Conservation (phyloP, 2,329 filamentous ascomycete species). For the Pyricularia sp. region DNA sequence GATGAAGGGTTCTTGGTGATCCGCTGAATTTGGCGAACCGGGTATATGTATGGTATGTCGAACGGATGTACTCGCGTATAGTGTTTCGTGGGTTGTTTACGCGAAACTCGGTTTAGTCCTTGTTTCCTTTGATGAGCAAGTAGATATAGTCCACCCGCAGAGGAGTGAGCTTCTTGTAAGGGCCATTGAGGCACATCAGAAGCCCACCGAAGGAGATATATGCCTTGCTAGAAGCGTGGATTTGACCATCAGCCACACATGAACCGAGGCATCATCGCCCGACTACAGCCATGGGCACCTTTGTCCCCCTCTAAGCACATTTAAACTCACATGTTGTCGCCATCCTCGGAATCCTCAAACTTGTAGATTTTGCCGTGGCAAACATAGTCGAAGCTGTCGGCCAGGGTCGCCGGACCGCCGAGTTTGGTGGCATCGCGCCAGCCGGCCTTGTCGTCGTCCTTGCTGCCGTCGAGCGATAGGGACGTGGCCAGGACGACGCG, state of each 20-base stretch:
- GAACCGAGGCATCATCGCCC: background rate
- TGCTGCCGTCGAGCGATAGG: constrained; percentile 75
- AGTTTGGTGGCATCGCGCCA: constrained; percentile 67
- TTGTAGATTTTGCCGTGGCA: constrained; percentile 84
- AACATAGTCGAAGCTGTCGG: constrained; percentile 80
- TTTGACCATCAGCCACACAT: background rate
- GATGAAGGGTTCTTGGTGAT: background rate
- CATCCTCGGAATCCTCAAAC: constrained; percentile 71
- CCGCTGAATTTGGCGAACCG: background rate
- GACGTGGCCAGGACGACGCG: constrained; percentile 78
- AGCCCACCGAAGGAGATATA: constrained; percentile 92
- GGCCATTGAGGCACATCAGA: constrained; percentile 82
- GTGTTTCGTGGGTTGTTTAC: background rate
- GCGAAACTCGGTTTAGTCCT: background rate
- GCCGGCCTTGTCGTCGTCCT: constrained; percentile 58
- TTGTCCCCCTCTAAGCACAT: background rate
- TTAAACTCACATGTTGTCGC: constrained; percentile 72
- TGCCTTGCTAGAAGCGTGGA: constrained; percentile 56
- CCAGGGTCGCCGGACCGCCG: constrained; percentile 48
- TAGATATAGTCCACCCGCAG: constrained; percentile 91
- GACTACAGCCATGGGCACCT: background rate
- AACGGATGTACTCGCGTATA: background rate
- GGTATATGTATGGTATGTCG: background rate
- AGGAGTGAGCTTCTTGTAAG: constrained; percentile 89
- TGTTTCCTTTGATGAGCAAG: constrained; percentile 56